Base-by-base conservation (phyloP, 2,329 filamentous ascomycete genomes). In the Fusarium caatingaense region DNA sequence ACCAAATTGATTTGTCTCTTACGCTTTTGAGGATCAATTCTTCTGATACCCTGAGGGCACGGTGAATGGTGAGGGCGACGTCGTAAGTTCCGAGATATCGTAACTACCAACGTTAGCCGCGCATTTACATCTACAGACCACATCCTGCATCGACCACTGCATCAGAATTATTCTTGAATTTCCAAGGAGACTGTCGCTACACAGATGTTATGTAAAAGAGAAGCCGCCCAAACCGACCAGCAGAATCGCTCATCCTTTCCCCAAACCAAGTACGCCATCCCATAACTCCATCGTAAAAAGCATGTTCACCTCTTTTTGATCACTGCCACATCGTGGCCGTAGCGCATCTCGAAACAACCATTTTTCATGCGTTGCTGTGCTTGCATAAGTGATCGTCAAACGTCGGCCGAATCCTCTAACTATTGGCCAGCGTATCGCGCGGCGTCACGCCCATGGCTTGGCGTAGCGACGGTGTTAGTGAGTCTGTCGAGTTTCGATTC, bases 381-480 rank as follows among this genome's bases (percentile, higher is more conserved):
- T 23, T 66, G 61, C 54, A 65, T 53, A 65, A 60, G 28, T 34
- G 66, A 69, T 67, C 56, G 41, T 49, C 66, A 47, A 53, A 25
- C 61, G 28, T 41, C 23, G 8, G 41, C 49, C 37, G 42, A 12
- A 21, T 41, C 25, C 23, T 37, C 42, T 46, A 11, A 18, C 53
- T 62, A 59, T 71, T 75, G 23, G 69, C 56, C 11, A 74, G 20
- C 6, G 51, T 47, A 40, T 75, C 73, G 42, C 63, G 69, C 21
- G 72, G 69, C 11, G 61, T 50, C 8, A 70, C 66, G n/a, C 68
- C 68, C 60, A 69, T 69, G 12, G 69, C 73, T 56, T 74, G 69
- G 13, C 68, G 65, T n/a, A 75, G 56, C 4, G 73, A 74, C 5
- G 73, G 73, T 27, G 72, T 64, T 42, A 75, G 46, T 12, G 73